phyloP scores from a whole-genome alignment of 176 grass and related monocot genomes.

The Phyllostachys edulis region DNA sequence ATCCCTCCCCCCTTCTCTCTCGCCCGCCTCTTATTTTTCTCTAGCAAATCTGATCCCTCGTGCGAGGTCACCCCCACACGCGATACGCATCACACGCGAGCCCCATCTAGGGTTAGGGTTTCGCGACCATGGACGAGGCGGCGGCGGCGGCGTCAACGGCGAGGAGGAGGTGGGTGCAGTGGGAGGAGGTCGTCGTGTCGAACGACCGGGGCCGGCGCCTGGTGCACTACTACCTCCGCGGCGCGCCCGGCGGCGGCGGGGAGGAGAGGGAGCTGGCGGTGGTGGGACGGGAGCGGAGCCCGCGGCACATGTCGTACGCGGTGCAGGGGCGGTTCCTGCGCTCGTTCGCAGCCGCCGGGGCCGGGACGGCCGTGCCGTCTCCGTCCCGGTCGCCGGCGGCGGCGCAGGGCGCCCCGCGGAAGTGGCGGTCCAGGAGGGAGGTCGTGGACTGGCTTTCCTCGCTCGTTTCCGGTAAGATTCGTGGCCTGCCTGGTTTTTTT shows the following conservation, averaged over 20 bases:
- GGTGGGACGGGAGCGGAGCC: slow-evolving; percentile 84
- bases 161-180: slow-evolving; percentile 56
- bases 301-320: slow-evolving; percentile 90
- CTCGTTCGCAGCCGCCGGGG: slow-evolving; percentile 29
- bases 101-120: slow-evolving; percentile 61
- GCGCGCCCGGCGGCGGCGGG: slow-evolving; percentile 27
- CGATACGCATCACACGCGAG: slow-evolving; percentile 30
- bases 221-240: slow-evolving; percentile 91
- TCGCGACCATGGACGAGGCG: slow-evolving; percentile 43
- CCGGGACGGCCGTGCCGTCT: slow-evolving; percentile 16
- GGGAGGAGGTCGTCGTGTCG: slow-evolving; percentile 93
- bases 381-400: slow-evolving; percentile 38
- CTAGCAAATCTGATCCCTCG: slow-evolving; percentile 35
- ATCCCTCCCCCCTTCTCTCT: not conserved
- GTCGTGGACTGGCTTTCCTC: slow-evolving; percentile 91
- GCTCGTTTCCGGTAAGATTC: slow-evolving; percentile 65
- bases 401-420: slow-evolving; percentile 35
- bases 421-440: slow-evolving; percentile 87
- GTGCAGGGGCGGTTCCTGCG: slow-evolving; percentile 57
- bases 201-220: slow-evolving; percentile 81
- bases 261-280: slow-evolving; percentile 66
- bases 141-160: slow-evolving; percentile 29
- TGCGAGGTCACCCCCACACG: slow-evolving; percentile 4
- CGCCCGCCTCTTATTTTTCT: slow-evolving; percentile 14
- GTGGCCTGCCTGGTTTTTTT: not conserved